These are phyloP conservation scores for Panicum virgatum DNA, from an alignment of 202 grass and related monocot genomes.

Conservation along the genomic window DNA sequence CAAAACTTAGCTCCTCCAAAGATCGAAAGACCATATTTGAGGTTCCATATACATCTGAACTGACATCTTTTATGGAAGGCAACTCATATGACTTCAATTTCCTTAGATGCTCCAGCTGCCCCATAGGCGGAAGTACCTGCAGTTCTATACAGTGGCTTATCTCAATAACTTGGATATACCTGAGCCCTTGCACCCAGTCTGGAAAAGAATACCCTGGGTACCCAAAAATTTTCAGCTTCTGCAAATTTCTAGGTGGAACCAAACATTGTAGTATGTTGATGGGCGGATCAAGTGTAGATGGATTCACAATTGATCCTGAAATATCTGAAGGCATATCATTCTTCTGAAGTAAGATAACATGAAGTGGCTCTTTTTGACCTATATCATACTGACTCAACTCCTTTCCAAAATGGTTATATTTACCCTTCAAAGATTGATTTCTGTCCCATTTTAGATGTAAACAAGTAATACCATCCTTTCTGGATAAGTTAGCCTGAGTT, in stretches of 20 bases:
- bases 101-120: slow-evolving; percentile 27
- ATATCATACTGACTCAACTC: background rate
- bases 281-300: background rate
- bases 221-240: slow-evolving; percentile 29
- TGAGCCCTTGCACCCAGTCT: slow-evolving; percentile 7
- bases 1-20: slow-evolving; percentile 34
- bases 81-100: background rate
- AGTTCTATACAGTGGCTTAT: background rate
- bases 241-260: slow-evolving; percentile 13
- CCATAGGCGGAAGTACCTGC: background rate
- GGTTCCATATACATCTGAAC: background rate
- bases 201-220: slow-evolving; percentile 16
- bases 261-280: slow-evolving; percentile 22
- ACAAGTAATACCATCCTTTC: slow-evolving; percentile 27
- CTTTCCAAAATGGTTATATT: background rate
- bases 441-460: slow-evolving; percentile 34
- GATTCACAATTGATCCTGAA: background rate
- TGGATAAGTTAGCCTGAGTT: too few species aligned
- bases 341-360: background rate
- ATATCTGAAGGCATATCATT: background rate
- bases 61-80: slow-evolving; percentile 4
- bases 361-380: background rate
- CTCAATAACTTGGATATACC: slow-evolving; percentile 9
- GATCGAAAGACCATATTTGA: background rate
- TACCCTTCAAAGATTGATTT: background rate